Conservation (phyloP, 768 basidiomycete genomes). For the Udeniomyces megalosporus region DNA sequence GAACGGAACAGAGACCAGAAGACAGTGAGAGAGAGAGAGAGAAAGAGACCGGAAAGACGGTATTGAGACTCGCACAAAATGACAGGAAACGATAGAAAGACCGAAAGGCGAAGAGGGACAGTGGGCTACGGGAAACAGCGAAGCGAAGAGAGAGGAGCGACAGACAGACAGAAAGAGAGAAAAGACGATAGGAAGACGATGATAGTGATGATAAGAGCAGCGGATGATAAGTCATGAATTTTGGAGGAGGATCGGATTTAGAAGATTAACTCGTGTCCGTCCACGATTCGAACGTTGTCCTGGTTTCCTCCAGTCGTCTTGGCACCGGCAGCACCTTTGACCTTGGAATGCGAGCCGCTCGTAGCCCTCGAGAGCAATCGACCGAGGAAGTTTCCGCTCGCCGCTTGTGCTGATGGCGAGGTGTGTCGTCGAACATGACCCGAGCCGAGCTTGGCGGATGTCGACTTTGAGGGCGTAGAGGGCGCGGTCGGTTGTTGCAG, state of each 20-base stretch:
- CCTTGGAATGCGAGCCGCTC: neutral
- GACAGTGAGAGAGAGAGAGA: neutral
- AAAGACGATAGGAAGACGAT: neutral
- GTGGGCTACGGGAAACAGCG: neutral
- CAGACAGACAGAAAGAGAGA: neutral
- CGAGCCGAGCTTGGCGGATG: neutral
- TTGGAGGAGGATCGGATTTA: neutral
- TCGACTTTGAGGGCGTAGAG: neutral
- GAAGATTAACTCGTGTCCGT: neutral
- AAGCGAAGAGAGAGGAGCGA: neutral
- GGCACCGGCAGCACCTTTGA: neutral
- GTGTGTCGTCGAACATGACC: neutral
- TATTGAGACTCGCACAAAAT: neutral
- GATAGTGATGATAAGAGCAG: neutral
- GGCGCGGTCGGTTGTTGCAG: neutral
- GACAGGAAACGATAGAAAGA: neutral
- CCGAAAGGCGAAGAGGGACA: too few relatives aligned
- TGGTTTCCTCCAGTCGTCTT: neutral
- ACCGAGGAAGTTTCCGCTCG: slow-evolving; percentile 5
- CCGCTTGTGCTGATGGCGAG: slow-evolving; percentile 3
- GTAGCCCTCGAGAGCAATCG: neutral
- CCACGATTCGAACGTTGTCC: neutral
- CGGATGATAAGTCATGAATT: too few relatives aligned
- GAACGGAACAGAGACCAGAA: neutral
- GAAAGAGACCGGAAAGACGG: neutral